Percentiles rank a stretch among this genome's conserved stretches.
These are phyloP conservation scores for Candida piceae DNA, from an alignment of 805 yeast genomes.

Conservation along the genomic window DNA sequence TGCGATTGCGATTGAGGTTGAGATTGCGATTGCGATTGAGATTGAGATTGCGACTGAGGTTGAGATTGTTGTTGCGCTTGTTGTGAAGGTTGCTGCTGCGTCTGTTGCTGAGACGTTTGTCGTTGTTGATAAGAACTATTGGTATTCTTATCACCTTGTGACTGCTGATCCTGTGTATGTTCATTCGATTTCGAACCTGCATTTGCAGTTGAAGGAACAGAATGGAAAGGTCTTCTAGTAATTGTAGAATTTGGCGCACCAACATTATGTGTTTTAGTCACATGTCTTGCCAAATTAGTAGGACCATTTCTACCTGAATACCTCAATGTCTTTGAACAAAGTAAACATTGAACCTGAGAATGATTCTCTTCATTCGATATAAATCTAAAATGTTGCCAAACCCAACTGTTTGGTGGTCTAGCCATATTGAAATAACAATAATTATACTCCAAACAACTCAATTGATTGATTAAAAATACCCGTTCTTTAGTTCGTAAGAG, in stretches of 20 bases:
- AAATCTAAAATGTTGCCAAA: constrained; percentile 31
- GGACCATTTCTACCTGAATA: constrained; percentile 33
- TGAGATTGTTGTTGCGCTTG: too few relatives aligned
- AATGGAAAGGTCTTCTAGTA: constrained; percentile 25
- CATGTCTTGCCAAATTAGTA: constrained; percentile 30
- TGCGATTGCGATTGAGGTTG: constrained; percentile 3
- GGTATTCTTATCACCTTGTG: not conserved
- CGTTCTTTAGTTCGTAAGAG: too few relatives aligned
- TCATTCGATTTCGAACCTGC: too few relatives aligned
- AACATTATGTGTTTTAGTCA: constrained; percentile 24
- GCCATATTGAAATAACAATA: constrained; percentile 27
- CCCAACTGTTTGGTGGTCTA: constrained; percentile 33
- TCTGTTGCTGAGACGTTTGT: not conserved
- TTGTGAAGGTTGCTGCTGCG: too few relatives aligned
- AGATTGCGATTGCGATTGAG: too few relatives aligned
- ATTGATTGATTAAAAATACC: too few relatives aligned
- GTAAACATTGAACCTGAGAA: constrained; percentile 25
- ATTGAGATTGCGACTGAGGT: too few relatives aligned
- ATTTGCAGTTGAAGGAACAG: not conserved
- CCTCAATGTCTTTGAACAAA: constrained; percentile 25
- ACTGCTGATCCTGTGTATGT: not conserved
- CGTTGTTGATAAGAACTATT: not conserved
- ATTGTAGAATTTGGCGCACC: constrained; percentile 23
- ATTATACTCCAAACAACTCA: too few relatives aligned
- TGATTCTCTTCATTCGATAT: constrained; percentile 17